A percentile compares a stretch with the other conserved stretches of the same genome.
These are phyloP conservation scores for Teratosphaeria pseudoeucalypti DNA, from an alignment of 2,329 filamentous ascomycete species.

Conservation along the genomic window DNA sequence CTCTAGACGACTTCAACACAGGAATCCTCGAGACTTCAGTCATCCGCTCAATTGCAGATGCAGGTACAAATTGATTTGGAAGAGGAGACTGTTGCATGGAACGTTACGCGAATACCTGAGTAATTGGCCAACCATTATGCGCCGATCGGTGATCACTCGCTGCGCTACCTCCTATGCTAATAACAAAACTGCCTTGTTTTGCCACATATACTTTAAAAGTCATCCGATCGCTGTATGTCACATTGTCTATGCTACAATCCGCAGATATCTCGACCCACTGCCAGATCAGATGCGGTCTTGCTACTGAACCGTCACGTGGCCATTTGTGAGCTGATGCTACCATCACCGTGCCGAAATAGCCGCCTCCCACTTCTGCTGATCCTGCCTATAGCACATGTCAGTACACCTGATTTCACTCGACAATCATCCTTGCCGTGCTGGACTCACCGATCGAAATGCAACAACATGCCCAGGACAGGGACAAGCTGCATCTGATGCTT, in stretches of 20 bases:
- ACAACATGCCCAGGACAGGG: slow-evolving; percentile 63
- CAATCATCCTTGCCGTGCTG: neutral
- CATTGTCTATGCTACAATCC: neutral
- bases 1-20: neutral
- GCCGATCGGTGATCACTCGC: neutral
- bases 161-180: neutral
- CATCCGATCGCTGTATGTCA: neutral
- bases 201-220: neutral
- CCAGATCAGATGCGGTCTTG: neutral
- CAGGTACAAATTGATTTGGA: neutral
- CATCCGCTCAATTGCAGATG: neutral
- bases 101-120: neutral
- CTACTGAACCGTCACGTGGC: neutral
- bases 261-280: neutral
- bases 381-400: slow-evolving; percentile 39
- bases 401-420: slow-evolving; percentile 8
- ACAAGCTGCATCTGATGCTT: slow-evolving; percentile 66
- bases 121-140: neutral
- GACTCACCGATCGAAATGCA: slow-evolving; percentile 66
- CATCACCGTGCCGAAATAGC: slow-evolving; percentile 43
- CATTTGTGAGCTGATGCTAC: neutral
- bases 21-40: neutral
- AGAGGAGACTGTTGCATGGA: neutral
- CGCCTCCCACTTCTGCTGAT: slow-evolving; percentile 79
- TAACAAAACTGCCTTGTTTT: neutral